Percentiles rank a stretch among this genome's conserved stretches.
Evolutionary conservation across 2,329 filamentous ascomycete genomes (phyloP).

Genomic region (Colletotrichum sp.): DNA sequence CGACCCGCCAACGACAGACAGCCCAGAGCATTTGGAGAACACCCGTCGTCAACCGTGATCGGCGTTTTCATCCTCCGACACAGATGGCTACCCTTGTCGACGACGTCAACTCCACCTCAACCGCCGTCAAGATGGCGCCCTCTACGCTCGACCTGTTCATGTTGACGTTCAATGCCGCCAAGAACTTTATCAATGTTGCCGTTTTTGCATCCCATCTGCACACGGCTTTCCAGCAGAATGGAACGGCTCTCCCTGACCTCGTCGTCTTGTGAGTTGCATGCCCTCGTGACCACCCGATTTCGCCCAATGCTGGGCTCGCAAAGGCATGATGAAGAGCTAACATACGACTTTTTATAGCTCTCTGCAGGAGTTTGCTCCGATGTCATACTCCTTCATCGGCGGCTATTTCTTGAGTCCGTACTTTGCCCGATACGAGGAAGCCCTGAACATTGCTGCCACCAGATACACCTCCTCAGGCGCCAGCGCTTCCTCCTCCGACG

Average conservation of each 20-base stretch:
- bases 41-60: slow-evolving; percentile 3
- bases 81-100: slow-evolving; percentile 11
- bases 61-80: slow-evolving; percentile 14
- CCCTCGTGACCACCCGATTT: background rate
- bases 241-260: slow-evolving; percentile 54
- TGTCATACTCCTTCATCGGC: slow-evolving; percentile 85
- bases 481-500: slow-evolving; percentile 22
- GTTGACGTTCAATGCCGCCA: slow-evolving; percentile 89
- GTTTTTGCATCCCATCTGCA: slow-evolving; percentile 77
- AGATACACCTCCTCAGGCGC: slow-evolving; percentile 26
- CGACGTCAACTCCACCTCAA: slow-evolving; percentile 16
- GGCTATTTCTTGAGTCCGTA: slow-evolving; percentile 80
- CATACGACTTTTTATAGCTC: slow-evolving; percentile 52
- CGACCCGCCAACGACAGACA: background rate
- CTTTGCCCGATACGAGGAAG: slow-evolving; percentile 72
- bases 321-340: background rate
- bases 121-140: slow-evolving; percentile 35
- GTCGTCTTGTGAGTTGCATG: slow-evolving; percentile 59
- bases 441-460: slow-evolving; percentile 72
- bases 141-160: slow-evolving; percentile 74
- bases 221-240: slow-evolving; percentile 56
- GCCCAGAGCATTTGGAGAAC: background rate
- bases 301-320: background rate
- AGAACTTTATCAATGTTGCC: slow-evolving; percentile 70
- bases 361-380: slow-evolving; percentile 89